Base-by-base conservation (phyloP, 2,329 filamentous ascomycete genomes). In the Pseudogymnoascus destructans region DNA sequence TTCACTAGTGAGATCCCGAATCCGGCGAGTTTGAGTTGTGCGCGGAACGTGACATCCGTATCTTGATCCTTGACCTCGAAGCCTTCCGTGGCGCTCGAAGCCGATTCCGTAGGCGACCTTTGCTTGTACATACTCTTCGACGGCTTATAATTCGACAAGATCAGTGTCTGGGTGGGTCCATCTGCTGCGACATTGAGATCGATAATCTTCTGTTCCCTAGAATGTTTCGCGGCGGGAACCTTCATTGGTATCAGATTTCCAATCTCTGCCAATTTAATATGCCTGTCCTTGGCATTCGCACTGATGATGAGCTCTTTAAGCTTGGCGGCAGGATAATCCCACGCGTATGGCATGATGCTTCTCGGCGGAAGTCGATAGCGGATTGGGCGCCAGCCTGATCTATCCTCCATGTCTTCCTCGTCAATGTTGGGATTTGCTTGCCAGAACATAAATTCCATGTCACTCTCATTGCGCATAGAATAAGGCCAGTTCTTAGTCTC, bases 311-410 rank as follows among this genome's bases (percentile, higher is more conserved):
- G 81, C 69, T 96, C 93, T 67, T 93, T 95, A 73, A 89, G 86
- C 73, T 95, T 96, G n/a, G 90, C 91, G 1, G 93, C 92, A 1
- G 93, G 95, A 72, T 95, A 98, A 69, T 98, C 95, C 93, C 93
- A 98, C 1, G 93, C 92, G 67, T 98, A 98, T 0, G 95, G 93
- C 93, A 98, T 98, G 71, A 98, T 96, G 71, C 92, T 97, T 61
- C 93, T 80, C 10, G 92, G 85, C 1, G 95, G 95, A 27, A 98
- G 77, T 30, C 92, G 86, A 72, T 98, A 98, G 57, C 89, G 80
- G 61, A 98, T 89, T 1, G 90, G 91, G 63, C 88, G 86, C 89
- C 93, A 98, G 3, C 89, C 89, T 57, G 88, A 91, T 59, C 84
- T 77, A 66, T 96, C 88, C 64, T 89, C 86, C 4, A 79, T 78